phyloP scores from a whole-genome alignment of 1,284 basidiomycete species.

The Fomitopsis betulina region DNA sequence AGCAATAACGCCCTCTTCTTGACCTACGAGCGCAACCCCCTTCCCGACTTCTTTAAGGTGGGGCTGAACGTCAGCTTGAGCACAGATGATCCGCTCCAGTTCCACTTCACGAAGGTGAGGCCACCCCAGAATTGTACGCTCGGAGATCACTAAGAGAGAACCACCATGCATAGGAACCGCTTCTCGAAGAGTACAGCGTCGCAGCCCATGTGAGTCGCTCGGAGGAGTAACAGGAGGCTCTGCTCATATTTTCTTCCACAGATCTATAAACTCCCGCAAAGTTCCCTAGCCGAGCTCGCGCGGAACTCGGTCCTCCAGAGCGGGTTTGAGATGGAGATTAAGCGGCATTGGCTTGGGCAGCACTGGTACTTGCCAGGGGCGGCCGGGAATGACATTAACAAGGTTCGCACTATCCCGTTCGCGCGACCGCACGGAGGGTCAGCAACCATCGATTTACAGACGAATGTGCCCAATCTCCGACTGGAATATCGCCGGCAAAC shows the following conservation, averaged over 20 bases:
- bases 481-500: constrained; percentile 89
- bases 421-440: constrained; percentile 6
- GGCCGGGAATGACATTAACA: constrained; percentile 88
- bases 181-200: constrained; percentile 97
- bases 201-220: constrained; percentile 78
- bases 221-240: neutral
- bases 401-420: constrained; percentile 42
- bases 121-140: neutral
- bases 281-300: constrained; percentile 85
- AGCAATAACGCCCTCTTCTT: constrained; percentile 98
- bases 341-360: constrained; percentile 93
- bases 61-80: constrained; percentile 96
- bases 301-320: constrained; percentile 95
- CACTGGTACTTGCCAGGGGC: constrained; percentile 89
- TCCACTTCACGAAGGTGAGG: constrained; percentile 91
- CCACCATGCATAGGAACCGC: constrained; percentile 68
- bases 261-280: constrained; percentile 91
- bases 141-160: neutral
- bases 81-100: constrained; percentile 93
- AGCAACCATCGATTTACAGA: constrained; percentile 41
- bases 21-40: constrained; percentile 95
- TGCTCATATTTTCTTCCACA: constrained; percentile 24
- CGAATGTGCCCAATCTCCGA: constrained; percentile 92
- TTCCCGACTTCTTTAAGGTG: constrained; percentile 95
- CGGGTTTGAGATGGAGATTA: constrained; percentile 98